phyloP scores from a whole-genome alignment of 1,284 basidiomycete species.

The Tilletiaria anomala region DNA sequence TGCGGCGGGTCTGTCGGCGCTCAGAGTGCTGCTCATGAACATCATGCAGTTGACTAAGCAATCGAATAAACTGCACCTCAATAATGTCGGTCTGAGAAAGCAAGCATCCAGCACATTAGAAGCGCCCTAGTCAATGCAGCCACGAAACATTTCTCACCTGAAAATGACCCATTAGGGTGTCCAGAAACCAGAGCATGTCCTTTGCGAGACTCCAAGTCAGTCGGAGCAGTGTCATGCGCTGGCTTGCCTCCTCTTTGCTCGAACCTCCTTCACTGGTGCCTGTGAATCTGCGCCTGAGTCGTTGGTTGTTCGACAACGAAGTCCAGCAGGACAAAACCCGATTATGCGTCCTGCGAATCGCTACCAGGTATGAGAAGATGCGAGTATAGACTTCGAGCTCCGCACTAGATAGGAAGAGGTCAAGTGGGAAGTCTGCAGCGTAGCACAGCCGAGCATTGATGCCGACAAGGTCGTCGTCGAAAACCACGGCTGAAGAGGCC shows the following conservation, averaged over 20 bases:
- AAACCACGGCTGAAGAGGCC: too few relatives aligned
- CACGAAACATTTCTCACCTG: slow-evolving; percentile 1
- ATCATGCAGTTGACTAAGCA: slow-evolving; percentile 49
- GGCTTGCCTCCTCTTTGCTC: slow-evolving; percentile 49
- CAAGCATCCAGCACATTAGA: slow-evolving; percentile 37
- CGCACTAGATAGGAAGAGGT: slow-evolving; percentile 65
- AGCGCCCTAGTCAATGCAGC: neutral
- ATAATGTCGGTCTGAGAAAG: slow-evolving; percentile 80
- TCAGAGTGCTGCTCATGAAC: neutral
- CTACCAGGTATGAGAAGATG: slow-evolving; percentile 66
- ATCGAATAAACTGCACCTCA: slow-evolving; percentile 60
- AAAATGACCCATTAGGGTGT: slow-evolving; percentile 49
- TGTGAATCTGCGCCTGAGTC: slow-evolving; percentile 65
- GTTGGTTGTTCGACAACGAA: slow-evolving; percentile 63
- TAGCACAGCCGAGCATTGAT: slow-evolving; percentile 22
- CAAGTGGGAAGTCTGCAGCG: slow-evolving; percentile 55
- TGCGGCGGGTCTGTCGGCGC: neutral
- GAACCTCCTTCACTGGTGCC: slow-evolving; percentile 73
- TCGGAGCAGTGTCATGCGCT: slow-evolving; percentile 48
- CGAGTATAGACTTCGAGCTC: slow-evolving; percentile 61
- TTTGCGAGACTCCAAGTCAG: slow-evolving; percentile 70
- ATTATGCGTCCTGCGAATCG: slow-evolving; percentile 65
- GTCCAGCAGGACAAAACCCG: slow-evolving; percentile 67
- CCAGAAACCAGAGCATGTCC: slow-evolving; percentile 80
- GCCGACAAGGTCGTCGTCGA: too few relatives aligned